Evolutionary conservation across 768 basidiomycete genomes (phyloP), one percentile per base, ranked within the genome.

Genomic region (Tricholoma furcatifolium): DNA sequence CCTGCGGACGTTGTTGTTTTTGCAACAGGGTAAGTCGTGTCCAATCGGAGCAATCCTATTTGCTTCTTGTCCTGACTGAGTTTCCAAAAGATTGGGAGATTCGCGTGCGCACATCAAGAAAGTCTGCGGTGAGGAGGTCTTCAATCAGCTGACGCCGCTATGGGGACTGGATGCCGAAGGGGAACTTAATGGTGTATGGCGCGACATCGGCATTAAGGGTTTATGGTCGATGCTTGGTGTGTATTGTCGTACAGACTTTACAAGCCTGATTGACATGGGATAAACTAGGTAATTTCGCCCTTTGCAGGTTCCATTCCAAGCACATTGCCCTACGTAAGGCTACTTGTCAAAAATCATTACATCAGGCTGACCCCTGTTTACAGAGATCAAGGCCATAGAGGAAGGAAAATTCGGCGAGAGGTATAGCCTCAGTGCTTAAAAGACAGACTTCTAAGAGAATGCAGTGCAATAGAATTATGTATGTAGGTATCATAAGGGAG

Each of bases 91-190:
- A 2, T 73, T 76, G 47, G 77, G 74, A 4, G 74, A 79, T 55
- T 58, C 74, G 4, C 67, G 69, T 11, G 63, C 60, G 11, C 66
- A 74, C 8, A 59, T 82, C 27, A 61, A 58, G 39, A 60, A 67
- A 24, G 62, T 85, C 18, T 72, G 78, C 36, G 80, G 76, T 0
- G 65, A 73, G 1, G 74, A 78, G 18, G 60, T 79, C 6, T 69
- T 64, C 3, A 54, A 67, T 34, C 67, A 69, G 61, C 66, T 84
- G 56, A 73, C 78, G 49, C 74, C 74, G 23, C 62, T 86, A 15
- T 82, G 86, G 88, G 80, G 85, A 41, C 63, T 88, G 47, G 73
- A 85, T 62, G 64, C 68, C 24, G 84, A 91, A 67, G 82, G 84
- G 10, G 84, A 87, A 62, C 62, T 83, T 30, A 65, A 74, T 20